These are phyloP conservation scores for Eragrostis nindensis DNA, from an alignment of 176 grass and related monocot species.

Conservation along the genomic window DNA sequence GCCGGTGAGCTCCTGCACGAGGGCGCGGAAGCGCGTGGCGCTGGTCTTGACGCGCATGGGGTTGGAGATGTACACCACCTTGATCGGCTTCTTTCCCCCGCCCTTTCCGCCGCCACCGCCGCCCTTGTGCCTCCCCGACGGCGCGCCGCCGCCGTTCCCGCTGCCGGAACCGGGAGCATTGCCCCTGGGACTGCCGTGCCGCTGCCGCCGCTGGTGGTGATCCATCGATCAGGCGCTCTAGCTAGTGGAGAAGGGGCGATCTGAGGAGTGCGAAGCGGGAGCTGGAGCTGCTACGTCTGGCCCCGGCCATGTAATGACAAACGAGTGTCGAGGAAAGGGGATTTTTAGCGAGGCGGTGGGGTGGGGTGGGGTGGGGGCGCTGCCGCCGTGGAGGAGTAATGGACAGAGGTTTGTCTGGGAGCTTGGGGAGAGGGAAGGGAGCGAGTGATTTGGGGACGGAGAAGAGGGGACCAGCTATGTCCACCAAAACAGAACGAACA, in stretches of 20 bases:
- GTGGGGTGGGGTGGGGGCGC: not conserved
- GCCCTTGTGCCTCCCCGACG: constrained; percentile 33
- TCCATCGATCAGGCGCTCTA: constrained; percentile 43
- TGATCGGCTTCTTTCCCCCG: constrained; percentile 75
- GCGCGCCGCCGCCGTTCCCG: constrained; percentile 3
- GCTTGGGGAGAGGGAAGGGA: not conserved
- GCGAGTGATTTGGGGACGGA: not conserved
- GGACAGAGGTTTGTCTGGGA: not conserved
- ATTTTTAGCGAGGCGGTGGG: constrained; percentile 15
- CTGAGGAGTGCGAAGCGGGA: constrained; percentile 1
- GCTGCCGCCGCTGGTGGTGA: constrained; percentile 29
- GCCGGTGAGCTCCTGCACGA: constrained; percentile 90
- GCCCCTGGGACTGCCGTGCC: constrained; percentile 15
- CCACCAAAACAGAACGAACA: no score
- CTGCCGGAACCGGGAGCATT: constrained; percentile 6
- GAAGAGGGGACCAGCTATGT: not conserved
- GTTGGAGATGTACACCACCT: constrained; percentile 95
- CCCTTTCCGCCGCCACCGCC: constrained; percentile 16
- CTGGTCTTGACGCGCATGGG: constrained; percentile 77
- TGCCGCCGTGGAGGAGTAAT: constrained; percentile 24
- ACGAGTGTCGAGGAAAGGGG: constrained; percentile 15
- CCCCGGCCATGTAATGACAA: constrained; percentile 46
- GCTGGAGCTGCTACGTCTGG: constrained; percentile 7
- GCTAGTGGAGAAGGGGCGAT: constrained; percentile 31
- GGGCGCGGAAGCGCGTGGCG: constrained; percentile 66